Evolutionary conservation across 2,329 filamentous ascomycete species (phyloP).

Genomic region (Aspergillus uvarum): DNA sequence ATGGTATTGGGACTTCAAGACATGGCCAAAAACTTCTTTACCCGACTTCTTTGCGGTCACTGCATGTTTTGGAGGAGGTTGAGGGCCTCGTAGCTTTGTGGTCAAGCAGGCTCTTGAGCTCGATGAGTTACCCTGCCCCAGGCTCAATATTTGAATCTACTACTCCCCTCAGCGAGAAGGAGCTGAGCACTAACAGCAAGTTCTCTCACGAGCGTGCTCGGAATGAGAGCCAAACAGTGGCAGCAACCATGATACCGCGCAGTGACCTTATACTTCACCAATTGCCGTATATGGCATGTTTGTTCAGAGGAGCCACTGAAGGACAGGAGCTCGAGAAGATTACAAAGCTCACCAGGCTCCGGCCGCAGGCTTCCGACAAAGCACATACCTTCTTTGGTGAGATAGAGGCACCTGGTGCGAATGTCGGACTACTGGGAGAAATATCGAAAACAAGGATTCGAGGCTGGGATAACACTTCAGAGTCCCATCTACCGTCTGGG

Average conservation of each 20-base stretch:
- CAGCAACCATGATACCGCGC: conserved; percentile 36
- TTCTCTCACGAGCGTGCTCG: background rate
- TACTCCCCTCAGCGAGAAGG: background rate
- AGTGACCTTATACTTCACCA: conserved; percentile 66
- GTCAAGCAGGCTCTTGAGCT: conserved; percentile 37
- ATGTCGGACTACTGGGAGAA: background rate
- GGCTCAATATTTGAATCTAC: background rate
- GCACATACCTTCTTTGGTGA: conserved; percentile 13
- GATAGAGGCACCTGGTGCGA: background rate
- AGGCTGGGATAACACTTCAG: conserved; percentile 26
- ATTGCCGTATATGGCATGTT: conserved; percentile 73
- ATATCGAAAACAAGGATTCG: background rate
- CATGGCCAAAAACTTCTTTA: conserved; percentile 91
- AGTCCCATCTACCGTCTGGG: conserved; percentile 22
- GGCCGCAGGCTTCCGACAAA: background rate
- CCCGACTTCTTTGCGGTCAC: conserved; percentile 78
- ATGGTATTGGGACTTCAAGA: conserved; percentile 33
- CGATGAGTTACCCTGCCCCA: conserved; percentile 37
- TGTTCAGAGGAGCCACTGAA: conserved; percentile 52
- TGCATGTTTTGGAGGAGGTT: conserved; percentile 79
- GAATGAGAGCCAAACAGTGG: conserved; percentile 6
- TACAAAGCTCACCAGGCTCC: conserved; percentile 35
- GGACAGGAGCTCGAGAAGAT: conserved; percentile 65
- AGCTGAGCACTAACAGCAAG: background rate
- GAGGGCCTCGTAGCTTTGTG: conserved; percentile 61